Evolutionary conservation across 108 stramenopile species (phyloP).

Genomic region (Cyclotella atomus): DNA sequence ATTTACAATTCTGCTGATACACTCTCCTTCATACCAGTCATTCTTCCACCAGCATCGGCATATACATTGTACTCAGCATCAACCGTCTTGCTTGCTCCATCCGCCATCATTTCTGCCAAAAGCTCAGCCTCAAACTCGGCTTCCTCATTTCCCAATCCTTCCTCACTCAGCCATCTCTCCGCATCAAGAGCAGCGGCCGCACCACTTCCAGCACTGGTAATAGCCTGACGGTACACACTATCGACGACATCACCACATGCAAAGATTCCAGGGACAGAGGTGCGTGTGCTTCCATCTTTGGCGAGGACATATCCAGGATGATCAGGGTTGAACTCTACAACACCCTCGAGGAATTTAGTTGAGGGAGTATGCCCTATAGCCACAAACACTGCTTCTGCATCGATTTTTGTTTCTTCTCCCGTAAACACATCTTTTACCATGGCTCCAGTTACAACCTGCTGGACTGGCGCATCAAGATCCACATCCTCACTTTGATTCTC

Average conservation of each 20-base stretch:
- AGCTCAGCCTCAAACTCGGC: conserved; percentile 87
- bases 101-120: conserved; percentile 76
- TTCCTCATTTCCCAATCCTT: conserved; percentile 87
- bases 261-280: conserved; percentile 92
- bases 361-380: conserved; percentile 96
- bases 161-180: conserved; percentile 92
- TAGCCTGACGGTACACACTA: conserved; percentile 93
- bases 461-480: conserved; percentile 61
- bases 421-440: conserved; percentile 69
- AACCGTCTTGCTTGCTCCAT: conserved; percentile 30
- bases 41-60: conserved; percentile 79
- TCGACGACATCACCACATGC: conserved; percentile 96
- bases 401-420: conserved; percentile 57
- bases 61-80: conserved; percentile 76
- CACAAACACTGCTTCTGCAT: conserved; percentile 88
- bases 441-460: conserved; percentile 74
- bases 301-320: conserved; percentile 86
- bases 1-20: conserved; percentile 65
- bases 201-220: conserved; percentile 94
- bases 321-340: conserved; percentile 85
- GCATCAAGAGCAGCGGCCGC: conserved; percentile 96
- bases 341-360: conserved; percentile 81
- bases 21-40: conserved; percentile 81
- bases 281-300: conserved; percentile 64
- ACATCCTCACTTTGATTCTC: conserved; percentile 55